These are phyloP conservation scores for Ophiostoma quercus DNA, from an alignment of 2,329 filamentous ascomycete species.

Conservation along the genomic window DNA sequence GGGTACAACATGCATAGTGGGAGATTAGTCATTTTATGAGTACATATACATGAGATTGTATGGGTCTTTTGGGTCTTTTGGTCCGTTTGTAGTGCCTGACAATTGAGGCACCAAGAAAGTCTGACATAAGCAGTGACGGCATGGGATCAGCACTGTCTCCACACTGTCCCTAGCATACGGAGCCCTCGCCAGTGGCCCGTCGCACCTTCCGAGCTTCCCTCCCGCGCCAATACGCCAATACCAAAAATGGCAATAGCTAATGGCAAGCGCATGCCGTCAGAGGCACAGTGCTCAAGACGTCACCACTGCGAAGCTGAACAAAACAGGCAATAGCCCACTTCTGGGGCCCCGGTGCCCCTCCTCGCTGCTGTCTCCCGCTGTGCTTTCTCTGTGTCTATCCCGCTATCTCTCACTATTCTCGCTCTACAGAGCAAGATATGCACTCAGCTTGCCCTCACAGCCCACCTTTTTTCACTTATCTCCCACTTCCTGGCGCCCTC, in stretches of 20 bases:
- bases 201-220: constrained; percentile 2
- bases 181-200: not conserved
- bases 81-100: not conserved
- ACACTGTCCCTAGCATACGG: constrained; percentile 15
- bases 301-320: constrained; percentile 9
- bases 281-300: constrained; percentile 11
- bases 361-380: not conserved
- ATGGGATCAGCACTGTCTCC: not conserved
- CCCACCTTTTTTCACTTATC: constrained; percentile 23
- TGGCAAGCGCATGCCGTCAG: constrained; percentile 11
- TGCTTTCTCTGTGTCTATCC: not conserved
- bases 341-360: not conserved
- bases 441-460: not conserved
- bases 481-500: constrained; percentile 20
- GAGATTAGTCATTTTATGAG: constrained; percentile 14
- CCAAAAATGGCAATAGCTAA: not conserved
- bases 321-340: constrained; percentile 10
- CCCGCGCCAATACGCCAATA: constrained; percentile 4
- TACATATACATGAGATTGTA: not conserved
- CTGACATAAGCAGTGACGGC: constrained; percentile 7
- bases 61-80: not conserved
- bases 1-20: not conserved
- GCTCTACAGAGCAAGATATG: not conserved
- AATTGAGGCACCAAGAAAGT: not conserved
- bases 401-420: not conserved